These are phyloP conservation scores for Colletotrichum sp. DNA, from an alignment of 2,329 filamentous ascomycete genomes.

Conservation along the genomic window DNA sequence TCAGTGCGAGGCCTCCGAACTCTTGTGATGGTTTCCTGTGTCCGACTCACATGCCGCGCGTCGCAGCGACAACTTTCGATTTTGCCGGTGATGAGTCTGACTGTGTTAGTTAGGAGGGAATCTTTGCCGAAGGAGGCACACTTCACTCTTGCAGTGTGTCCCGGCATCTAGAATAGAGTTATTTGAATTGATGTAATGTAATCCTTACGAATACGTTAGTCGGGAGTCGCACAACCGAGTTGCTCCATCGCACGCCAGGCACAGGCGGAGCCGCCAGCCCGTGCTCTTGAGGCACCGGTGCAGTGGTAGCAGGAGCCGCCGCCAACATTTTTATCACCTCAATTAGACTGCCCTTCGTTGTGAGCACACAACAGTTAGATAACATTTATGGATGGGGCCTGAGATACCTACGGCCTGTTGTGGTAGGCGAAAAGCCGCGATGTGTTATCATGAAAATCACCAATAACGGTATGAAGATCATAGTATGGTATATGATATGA, in stretches of 20 bases:
- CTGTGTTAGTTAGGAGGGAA: neutral
- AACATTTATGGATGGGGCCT: accelerated
- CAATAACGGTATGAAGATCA: neutral
- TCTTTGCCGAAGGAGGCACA: neutral
- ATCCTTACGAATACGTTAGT: neutral
- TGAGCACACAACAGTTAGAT: neutral
- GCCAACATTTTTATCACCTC: neutral
- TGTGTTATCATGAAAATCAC: accelerated
- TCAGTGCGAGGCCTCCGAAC: neutral
- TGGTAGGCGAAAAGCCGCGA: neutral
- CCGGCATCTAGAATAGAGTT: neutral
- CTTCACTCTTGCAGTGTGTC: neutral
- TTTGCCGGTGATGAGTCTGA: neutral
- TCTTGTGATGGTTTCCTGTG: neutral
- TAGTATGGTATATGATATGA: neutral
- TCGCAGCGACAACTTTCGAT: neutral
- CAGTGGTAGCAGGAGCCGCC: neutral
- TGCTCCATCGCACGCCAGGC: neutral
- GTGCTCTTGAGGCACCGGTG: neutral
- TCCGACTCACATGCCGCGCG: neutral
- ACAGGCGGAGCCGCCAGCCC: neutral
- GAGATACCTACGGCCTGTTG: neutral
- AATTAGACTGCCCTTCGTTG: neutral
- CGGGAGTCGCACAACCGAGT: neutral
- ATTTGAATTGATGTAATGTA: neutral